A percentile compares a stretch with the other conserved stretches of the same genome.
Evolutionary conservation across 83 land plant species (phyloP).

Genomic region (Picea engelmannii): DNA sequence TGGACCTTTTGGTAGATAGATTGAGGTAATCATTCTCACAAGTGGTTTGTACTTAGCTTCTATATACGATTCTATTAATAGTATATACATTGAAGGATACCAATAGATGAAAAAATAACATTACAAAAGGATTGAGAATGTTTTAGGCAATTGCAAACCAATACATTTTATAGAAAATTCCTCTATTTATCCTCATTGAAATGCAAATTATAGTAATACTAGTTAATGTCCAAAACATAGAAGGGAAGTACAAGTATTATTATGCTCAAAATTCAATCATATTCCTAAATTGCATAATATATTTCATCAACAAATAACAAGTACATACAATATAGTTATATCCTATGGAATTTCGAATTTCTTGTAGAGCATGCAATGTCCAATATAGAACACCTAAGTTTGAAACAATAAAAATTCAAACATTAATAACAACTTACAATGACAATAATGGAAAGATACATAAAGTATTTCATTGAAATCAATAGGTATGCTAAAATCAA

Average conservation of each 20-base stretch:
- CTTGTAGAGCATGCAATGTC: conserved; percentile 78
- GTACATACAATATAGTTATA: conserved; percentile 71
- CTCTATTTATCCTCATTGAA: not conserved
- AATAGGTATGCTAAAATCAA: too few relatives aligned
- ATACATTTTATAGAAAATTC: too few relatives aligned
- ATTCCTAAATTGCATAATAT: not conserved
- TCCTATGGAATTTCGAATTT: conserved; percentile 79
- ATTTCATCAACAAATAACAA: conserved; percentile 1
- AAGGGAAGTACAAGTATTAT: not conserved
- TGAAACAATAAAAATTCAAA: conserved; percentile 15
- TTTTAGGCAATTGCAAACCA: too few relatives aligned
- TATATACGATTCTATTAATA: too few relatives aligned
- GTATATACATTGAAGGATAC: too few relatives aligned
- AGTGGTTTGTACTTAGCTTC: too few relatives aligned
- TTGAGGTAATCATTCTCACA: too few relatives aligned
- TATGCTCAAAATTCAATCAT: not conserved
- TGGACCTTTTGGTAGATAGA: too few relatives aligned
- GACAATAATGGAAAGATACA: not conserved
- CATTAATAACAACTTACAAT: not conserved
- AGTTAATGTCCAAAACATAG: not conserved
- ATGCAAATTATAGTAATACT: not conserved
- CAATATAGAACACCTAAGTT: conserved; percentile 95
- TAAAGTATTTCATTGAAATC: too few relatives aligned
- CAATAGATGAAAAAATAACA: too few relatives aligned
- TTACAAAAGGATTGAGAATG: too few relatives aligned